Conservation (phyloP, 1,284 basidiomycete species). For the Moesziomyces parantarcticus region DNA sequence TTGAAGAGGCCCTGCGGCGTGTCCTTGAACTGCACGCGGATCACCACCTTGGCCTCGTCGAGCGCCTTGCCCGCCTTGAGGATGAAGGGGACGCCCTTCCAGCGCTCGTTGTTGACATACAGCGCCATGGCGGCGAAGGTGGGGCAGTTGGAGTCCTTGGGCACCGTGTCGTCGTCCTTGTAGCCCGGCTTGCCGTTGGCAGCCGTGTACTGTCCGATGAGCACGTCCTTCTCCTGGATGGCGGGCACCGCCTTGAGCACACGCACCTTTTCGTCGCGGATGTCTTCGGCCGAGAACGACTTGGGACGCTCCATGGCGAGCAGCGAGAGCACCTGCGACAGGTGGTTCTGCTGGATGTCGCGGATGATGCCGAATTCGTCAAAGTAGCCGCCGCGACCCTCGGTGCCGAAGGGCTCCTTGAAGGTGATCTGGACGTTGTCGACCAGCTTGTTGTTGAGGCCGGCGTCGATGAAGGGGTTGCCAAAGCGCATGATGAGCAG, state of each 20-base stretch:
- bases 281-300: conserved; percentile 66
- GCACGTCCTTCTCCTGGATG: conserved; percentile 63
- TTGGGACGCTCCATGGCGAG: conserved; percentile 68
- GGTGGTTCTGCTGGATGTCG: conserved; percentile 69
- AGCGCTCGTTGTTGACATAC: conserved; percentile 63
- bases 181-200: conserved; percentile 68
- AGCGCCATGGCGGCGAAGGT: conserved; percentile 68
- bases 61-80: conserved; percentile 67
- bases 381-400: conserved; percentile 69
- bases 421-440: conserved; percentile 68
- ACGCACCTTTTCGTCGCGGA: conserved; percentile 68
- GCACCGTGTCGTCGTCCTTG: conserved; percentile 69
- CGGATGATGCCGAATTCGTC: conserved; percentile 69
- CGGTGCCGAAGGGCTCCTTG: conserved; percentile 69
- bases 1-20: conserved; percentile 47
- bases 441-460: conserved; percentile 67
- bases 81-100: conserved; percentile 66
- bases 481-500: conserved; percentile 65
- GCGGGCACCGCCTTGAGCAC: conserved; percentile 66
- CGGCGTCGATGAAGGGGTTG: conserved; percentile 64
- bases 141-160: conserved; percentile 68
- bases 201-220: conserved; percentile 68
- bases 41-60: conserved; percentile 66
- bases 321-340: conserved; percentile 67
- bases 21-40: conserved; percentile 66